A percentile compares a stretch with the other conserved stretches of the same genome.
These are phyloP conservation scores for Phytophthora pini DNA, from an alignment of 352 stramenopile genomes.

Conservation along the genomic window DNA sequence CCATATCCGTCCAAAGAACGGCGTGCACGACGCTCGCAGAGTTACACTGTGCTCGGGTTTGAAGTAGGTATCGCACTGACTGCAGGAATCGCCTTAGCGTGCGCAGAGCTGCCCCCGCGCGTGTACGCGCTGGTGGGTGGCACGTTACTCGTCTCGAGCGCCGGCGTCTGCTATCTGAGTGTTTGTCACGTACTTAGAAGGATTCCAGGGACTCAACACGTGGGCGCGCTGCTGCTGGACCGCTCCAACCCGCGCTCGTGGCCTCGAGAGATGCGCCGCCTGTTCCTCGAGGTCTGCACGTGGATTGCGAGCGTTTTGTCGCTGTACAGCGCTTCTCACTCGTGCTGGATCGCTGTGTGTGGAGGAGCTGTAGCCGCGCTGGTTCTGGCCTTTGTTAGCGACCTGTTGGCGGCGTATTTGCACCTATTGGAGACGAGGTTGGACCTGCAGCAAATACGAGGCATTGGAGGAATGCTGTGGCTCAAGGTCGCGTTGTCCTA, in stretches of 20 bases:
- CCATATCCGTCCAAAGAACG: not conserved
- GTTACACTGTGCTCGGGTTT: constrained; percentile 40
- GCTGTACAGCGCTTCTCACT: constrained; percentile 69
- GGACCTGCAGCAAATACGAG: constrained; percentile 37
- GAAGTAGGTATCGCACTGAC: constrained; percentile 35
- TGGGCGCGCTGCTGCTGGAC: constrained; percentile 59
- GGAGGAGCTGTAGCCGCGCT: constrained; percentile 48
- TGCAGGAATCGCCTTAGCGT: constrained; percentile 38
- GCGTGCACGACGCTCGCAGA: constrained; percentile 23
- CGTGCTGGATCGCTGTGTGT: constrained; percentile 48
- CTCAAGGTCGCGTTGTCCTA: constrained; percentile 76
- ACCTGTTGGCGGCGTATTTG: constrained; percentile 65
- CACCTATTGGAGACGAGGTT: constrained; percentile 57
- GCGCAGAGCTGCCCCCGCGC: constrained; percentile 40
- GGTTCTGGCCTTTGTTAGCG: constrained; percentile 55
- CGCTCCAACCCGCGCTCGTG: constrained; percentile 61
- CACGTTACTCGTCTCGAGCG: constrained; percentile 56
- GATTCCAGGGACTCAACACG: constrained; percentile 7
- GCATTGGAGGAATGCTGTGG: constrained; percentile 59
- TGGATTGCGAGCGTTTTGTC: constrained; percentile 78
- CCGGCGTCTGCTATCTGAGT: constrained; percentile 56
- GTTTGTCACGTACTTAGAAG: constrained; percentile 51
- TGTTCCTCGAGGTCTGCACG: constrained; percentile 74
- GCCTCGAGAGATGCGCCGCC: constrained; percentile 54
- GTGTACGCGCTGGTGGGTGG: constrained; percentile 58